Conservation (phyloP, 148 eudicot genomes). For the Arbutus unedo region DNA sequence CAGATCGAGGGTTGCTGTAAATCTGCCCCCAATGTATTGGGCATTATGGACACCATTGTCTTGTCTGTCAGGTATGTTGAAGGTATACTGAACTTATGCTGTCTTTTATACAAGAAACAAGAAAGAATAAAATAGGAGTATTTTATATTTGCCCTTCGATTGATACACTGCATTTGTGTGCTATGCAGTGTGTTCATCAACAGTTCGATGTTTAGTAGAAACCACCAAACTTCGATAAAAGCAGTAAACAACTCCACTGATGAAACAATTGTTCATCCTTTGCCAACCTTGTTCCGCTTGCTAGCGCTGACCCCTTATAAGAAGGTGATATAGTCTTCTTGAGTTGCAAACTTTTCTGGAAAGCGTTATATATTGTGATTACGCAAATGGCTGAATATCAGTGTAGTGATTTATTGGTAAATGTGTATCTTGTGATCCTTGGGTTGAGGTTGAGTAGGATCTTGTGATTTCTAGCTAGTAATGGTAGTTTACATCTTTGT, state of each 20-base stretch:
- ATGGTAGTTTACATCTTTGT: neutral
- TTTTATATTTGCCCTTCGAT: neutral
- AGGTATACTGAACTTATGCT: neutral
- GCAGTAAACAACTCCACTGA: constrained; percentile 47
- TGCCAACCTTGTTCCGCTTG: constrained; percentile 73
- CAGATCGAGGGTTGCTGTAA: constrained; percentile 66
- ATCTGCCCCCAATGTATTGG: constrained; percentile 68
- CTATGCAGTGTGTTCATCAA: constrained; percentile 70
- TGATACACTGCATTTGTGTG: neutral
- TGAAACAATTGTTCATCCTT: constrained; percentile 74
- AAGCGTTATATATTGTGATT: neutral
- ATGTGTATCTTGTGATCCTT: neutral
- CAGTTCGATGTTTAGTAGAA: constrained; percentile 69
- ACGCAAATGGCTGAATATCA: neutral
- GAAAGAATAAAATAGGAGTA: neutral
- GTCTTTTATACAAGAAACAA: neutral
- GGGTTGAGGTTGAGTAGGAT: neutral
- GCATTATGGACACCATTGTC: constrained; percentile 79
- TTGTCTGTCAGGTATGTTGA: constrained; percentile 66
- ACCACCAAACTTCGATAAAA: constrained; percentile 67
- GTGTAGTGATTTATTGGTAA: neutral
- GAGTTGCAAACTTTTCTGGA: neutral
- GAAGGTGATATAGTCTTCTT: constrained; percentile 47
- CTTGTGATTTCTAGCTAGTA: neutral
- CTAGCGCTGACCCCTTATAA: constrained; percentile 71